Percentiles rank a stretch among this genome's conserved stretches.
These are phyloP conservation scores for Aspergillus eucalypticola DNA, from an alignment of 2,329 filamentous ascomycete species.

Conservation along the genomic window DNA sequence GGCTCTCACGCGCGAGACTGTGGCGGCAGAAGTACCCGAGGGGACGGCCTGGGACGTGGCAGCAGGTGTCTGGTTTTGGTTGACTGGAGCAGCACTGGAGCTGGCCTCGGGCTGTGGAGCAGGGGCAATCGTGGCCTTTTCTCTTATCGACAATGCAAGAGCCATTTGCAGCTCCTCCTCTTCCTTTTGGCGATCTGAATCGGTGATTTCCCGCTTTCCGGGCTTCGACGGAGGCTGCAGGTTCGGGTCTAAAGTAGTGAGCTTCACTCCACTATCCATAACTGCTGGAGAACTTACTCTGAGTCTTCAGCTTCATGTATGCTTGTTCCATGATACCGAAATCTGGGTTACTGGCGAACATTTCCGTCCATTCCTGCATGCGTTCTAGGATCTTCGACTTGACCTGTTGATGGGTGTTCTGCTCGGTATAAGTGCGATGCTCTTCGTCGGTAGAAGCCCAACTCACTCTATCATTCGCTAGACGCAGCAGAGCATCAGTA, in stretches of 20 bases:
- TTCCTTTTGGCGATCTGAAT: slow-evolving; percentile 87
- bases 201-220: slow-evolving; percentile 87
- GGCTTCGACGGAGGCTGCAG: slow-evolving; percentile 90
- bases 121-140: slow-evolving; percentile 58
- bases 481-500: slow-evolving; percentile 85
- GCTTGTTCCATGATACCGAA: slow-evolving; percentile 97
- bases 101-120: slow-evolving; percentile 41
- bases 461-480: slow-evolving; percentile 76
- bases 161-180: slow-evolving; percentile 98
- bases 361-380: slow-evolving; percentile 94
- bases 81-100: slow-evolving; percentile 39
- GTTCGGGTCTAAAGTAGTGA: slow-evolving; percentile 69
- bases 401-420: slow-evolving; percentile 92
- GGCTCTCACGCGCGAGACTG: slow-evolving; percentile 89
- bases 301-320: slow-evolving; percentile 79
- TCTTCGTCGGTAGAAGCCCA: background rate
- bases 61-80: slow-evolving; percentile 38
- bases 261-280: background rate
- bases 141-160: slow-evolving; percentile 85
- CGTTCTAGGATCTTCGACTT: slow-evolving; percentile 96
- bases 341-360: slow-evolving; percentile 87
- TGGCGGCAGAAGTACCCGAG: slow-evolving; percentile 90
- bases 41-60: slow-evolving; percentile 61
- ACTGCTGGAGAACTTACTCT: slow-evolving; percentile 50
- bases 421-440: slow-evolving; percentile 8